Percentiles rank a stretch among this genome's conserved stretches.
Evolutionary conservation across 768 basidiomycete genomes (phyloP).

Genomic region (Exidia glandulosa): DNA sequence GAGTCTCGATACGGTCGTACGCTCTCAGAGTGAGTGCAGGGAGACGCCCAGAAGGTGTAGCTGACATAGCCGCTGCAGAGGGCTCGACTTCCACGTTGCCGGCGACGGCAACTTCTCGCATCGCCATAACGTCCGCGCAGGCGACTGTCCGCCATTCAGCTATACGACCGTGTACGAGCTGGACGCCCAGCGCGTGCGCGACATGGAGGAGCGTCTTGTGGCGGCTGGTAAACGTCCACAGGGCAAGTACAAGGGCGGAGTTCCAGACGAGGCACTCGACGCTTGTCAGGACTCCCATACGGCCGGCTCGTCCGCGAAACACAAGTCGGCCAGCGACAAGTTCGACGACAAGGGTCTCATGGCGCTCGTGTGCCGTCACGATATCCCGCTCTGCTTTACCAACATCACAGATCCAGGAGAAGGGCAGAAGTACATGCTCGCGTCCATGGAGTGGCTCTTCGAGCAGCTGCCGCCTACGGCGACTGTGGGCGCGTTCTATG

Average conservation of each 20-base stretch:
- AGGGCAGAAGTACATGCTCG: not conserved
- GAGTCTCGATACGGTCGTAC: conserved; percentile 14
- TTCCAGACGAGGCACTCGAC: conserved; percentile 21
- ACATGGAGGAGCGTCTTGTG: conserved; percentile 14
- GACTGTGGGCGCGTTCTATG: not conserved
- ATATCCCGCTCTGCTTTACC: conserved; percentile 17
- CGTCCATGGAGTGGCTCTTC: not conserved
- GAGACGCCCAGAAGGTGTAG: not conserved
- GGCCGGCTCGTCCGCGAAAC: not conserved
- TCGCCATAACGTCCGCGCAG: conserved; percentile 19
- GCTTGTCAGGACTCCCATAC: not conserved
- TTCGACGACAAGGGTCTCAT: conserved; percentile 28
- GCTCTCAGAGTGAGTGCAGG: conserved; percentile 6
- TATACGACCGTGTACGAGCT: conserved; percentile 20
- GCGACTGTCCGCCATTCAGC: conserved; percentile 23
- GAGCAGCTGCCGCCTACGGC: not conserved
- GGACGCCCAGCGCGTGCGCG: conserved; percentile 22
- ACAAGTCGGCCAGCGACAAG: not conserved
- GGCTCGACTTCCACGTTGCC: conserved; percentile 27
- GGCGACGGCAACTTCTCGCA: conserved; percentile 32
- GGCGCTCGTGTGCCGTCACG: conserved; percentile 27
- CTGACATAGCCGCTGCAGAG: conserved; percentile 15
- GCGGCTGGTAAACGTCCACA: conserved; percentile 12
- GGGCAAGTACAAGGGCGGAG: not conserved
- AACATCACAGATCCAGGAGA: not conserved